phyloP scores from a whole-genome alignment of 495 filamentous ascomycete species.

The Apiosordaria backusii region DNA sequence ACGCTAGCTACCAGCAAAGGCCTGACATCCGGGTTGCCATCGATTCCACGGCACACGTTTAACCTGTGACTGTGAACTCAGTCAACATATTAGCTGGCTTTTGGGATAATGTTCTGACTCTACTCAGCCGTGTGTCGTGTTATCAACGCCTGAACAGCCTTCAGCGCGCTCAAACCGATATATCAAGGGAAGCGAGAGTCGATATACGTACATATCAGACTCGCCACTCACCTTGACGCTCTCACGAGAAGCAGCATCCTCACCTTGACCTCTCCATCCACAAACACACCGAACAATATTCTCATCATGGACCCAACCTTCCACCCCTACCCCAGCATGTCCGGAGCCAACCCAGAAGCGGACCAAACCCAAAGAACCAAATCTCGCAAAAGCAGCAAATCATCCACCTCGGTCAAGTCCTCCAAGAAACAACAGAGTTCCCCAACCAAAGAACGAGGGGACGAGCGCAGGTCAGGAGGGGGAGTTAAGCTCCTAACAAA shows the following conservation, averaged over 20 bases:
- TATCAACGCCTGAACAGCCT: not conserved
- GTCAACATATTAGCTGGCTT: not conserved
- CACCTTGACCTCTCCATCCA: too few relatives aligned
- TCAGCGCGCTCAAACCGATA: not conserved
- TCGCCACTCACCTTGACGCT: not conserved
- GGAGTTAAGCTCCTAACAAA: conserved; percentile 1
- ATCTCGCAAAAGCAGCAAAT: not conserved
- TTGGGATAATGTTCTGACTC: not conserved
- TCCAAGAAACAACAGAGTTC: not conserved
- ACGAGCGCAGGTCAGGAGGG: conserved; percentile 5
- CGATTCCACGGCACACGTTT: not conserved
- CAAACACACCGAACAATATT: too few relatives aligned
- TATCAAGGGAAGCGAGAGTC: not conserved
- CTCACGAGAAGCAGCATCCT: not conserved
- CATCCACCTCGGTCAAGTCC: not conserved
- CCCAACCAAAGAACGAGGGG: not conserved
- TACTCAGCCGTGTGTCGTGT: not conserved
- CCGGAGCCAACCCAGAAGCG: not conserved
- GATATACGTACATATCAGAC: not conserved
- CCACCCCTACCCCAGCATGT: not conserved
- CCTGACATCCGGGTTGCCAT: not conserved
- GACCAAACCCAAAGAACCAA: not conserved
- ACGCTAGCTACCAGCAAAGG: not conserved
- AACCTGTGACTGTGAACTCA: not conserved
- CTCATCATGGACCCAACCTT: not conserved